phyloP scores from a whole-genome alignment of 2,329 filamentous ascomycete species.

The Achaetomium macrosporum region DNA sequence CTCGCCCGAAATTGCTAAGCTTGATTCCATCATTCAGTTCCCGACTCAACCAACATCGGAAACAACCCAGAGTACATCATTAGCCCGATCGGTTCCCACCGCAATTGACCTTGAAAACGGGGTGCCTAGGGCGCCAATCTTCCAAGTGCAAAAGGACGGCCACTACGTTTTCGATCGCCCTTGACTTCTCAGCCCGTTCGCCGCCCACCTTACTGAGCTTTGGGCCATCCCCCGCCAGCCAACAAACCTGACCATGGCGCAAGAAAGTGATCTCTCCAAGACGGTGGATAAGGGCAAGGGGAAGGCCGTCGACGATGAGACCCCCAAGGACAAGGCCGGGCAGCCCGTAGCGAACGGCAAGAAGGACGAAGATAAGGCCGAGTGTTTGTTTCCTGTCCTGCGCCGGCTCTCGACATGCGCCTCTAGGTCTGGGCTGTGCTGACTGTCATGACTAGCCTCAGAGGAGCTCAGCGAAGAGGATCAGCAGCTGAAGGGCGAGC shows the following conservation, averaged over 20 bases:
- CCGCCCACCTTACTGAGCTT: conserved; percentile 11
- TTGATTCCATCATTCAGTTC: conserved; percentile 12
- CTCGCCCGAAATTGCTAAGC: conserved; percentile 17
- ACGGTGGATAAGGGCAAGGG: conserved; percentile 92
- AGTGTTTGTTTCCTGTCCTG: conserved; percentile 35
- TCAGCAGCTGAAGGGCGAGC: conserved; percentile 94
- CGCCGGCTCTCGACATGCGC: conserved; percentile 18
- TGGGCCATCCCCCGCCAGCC: conserved; percentile 12
- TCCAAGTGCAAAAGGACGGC: neutral
- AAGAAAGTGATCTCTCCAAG: conserved; percentile 83
- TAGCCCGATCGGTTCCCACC: conserved; percentile 9
- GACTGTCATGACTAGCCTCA: conserved; percentile 38
- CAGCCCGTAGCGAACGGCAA: conserved; percentile 67
- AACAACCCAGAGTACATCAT: neutral
- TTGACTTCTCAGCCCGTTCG: neutral
- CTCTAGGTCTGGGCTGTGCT: conserved; percentile 24
- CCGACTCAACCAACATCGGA: conserved; percentile 3
- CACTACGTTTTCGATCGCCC: neutral
- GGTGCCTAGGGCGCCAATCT: neutral
- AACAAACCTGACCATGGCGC: conserved; percentile 61
- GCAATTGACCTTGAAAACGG: neutral
- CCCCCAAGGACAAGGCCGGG: conserved; percentile 61
- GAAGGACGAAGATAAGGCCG: conserved; percentile 65
- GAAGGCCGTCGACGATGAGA: conserved; percentile 68
- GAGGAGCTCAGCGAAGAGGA: conserved; percentile 98